These are phyloP conservation scores for Paramecium octaurelia DNA, from an alignment of 73 alveolate species.

Conservation along the genomic window DNA sequence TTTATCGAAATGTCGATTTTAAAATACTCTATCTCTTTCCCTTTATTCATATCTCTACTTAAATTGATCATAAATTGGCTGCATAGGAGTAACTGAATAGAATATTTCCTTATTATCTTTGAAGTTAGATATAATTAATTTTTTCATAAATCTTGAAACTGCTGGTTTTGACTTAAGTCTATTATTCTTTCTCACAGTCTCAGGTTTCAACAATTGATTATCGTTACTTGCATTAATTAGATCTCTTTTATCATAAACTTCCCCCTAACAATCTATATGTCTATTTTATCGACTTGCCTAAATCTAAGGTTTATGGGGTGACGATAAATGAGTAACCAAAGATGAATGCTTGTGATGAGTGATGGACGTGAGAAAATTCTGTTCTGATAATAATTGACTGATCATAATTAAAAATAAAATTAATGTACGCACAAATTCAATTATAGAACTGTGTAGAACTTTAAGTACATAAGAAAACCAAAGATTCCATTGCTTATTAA, in stretches of 20 bases:
- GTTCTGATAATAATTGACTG: neutral
- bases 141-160: neutral
- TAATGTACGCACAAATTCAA: neutral
- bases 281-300: neutral
- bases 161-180: neutral
- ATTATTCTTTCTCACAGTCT: neutral
- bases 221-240: neutral
- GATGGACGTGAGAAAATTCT: neutral
- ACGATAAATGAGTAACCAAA: neutral
- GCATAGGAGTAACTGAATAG: neutral
- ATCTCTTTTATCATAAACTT: neutral
- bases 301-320: neutral
- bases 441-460: neutral
- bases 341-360: neutral
- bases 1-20: neutral
- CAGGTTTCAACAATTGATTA: neutral
- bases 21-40: constrained; percentile 1
- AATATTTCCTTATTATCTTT: neutral
- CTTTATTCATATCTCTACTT: neutral
- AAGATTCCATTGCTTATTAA: neutral
- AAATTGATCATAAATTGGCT: neutral
- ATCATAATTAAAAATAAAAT: neutral
- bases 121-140: neutral
- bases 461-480: neutral
- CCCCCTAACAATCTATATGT: neutral